These are phyloP conservation scores for Arctostaphylos glauca DNA, from an alignment of 148 eudicot species.

Conservation along the genomic window DNA sequence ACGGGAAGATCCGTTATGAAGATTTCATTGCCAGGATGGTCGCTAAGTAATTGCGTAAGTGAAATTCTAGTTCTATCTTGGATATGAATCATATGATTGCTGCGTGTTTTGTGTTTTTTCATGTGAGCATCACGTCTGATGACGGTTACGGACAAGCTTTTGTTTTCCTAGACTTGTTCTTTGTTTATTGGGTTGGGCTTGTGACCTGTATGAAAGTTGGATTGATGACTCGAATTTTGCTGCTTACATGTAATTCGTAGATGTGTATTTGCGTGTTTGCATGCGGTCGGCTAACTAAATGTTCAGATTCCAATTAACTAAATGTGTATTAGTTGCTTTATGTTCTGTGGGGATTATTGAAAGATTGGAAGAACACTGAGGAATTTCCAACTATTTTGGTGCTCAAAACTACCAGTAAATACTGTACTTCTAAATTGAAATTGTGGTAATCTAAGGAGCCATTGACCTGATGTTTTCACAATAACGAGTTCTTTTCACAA, in stretches of 20 bases:
- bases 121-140: too few species aligned
- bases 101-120: too few species aligned
- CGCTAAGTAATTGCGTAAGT: constrained; percentile 50
- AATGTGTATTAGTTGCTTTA: not conserved
- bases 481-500: not conserved
- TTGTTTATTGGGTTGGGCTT: too few species aligned
- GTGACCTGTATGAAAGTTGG: too few species aligned
- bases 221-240: too few species aligned
- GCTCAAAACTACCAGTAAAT: not conserved
- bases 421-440: not conserved
- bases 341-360: not conserved
- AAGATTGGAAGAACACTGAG: not conserved
- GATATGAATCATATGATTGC: not conserved
- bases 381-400: not conserved
- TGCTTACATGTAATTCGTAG: too few species aligned
- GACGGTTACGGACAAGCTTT: too few species aligned
- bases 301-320: not conserved
- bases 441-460: not conserved
- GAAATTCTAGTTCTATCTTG: not conserved
- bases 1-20: constrained; percentile 62
- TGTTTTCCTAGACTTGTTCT: too few species aligned
- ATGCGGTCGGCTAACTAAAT: not conserved
- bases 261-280: not conserved
- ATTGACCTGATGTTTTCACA: not conserved
- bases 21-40: constrained; percentile 77